phyloP scores from a whole-genome alignment of 2,329 filamentous ascomycete species.

The Didymella lethalis region DNA sequence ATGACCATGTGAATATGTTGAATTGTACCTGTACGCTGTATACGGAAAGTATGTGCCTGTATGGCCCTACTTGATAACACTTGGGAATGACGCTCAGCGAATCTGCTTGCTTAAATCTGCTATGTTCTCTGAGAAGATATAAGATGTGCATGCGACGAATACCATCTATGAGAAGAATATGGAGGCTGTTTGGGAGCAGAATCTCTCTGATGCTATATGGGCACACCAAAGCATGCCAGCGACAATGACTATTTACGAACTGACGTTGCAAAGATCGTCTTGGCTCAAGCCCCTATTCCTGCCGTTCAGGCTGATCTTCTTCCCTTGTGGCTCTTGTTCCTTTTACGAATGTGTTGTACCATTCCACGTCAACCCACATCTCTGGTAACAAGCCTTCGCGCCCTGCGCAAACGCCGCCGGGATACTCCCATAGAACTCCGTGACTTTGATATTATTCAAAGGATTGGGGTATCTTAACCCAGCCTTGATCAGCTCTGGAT shows the following conservation, averaged over 20 bases:
- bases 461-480: conserved; percentile 1
- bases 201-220: no score
- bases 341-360: conserved; percentile 4
- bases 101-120: conserved; percentile 8
- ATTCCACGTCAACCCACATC: conserved; percentile 12
- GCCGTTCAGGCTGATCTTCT: no score
- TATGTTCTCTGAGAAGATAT: conserved; percentile 26
- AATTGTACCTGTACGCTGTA: conserved; percentile 9
- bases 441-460: conserved; percentile 1
- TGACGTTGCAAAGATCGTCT: not conserved
- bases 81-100: not conserved
- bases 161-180: not conserved
- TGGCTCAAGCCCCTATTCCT: not conserved
- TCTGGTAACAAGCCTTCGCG: conserved; percentile 3
- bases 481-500: conserved; percentile 4
- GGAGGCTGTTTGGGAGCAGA: not conserved
- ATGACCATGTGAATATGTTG: conserved; percentile 10
- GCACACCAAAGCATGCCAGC: no score
- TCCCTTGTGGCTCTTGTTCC: no score
- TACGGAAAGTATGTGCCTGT: conserved; percentile 8
- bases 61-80: not conserved
- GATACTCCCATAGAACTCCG: conserved; percentile 9
- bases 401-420: conserved; percentile 9
- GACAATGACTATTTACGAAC: not conserved
- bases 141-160: conserved; percentile 13